phyloP scores from a whole-genome alignment of 2,329 filamentous ascomycete genomes.

The Nothopassalora personata region DNA sequence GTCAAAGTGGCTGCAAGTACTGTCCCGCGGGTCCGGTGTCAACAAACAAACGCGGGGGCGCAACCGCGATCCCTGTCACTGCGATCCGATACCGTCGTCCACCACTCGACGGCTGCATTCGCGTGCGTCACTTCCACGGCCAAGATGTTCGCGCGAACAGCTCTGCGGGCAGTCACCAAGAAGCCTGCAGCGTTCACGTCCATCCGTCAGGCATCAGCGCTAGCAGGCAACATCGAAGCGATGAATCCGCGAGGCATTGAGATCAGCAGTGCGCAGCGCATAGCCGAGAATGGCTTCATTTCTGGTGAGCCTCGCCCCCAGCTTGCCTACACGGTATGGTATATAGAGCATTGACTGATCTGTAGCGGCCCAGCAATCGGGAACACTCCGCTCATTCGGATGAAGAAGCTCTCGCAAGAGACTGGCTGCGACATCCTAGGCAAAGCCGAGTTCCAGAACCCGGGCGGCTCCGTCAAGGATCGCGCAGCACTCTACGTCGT shows the following conservation, averaged over 20 bases:
- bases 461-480: conserved; percentile 93
- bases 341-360: conserved; percentile 22
- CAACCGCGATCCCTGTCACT: neutral
- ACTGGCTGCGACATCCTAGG: conserved; percentile 92
- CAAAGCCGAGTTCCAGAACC: conserved; percentile 99
- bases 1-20: neutral
- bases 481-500: conserved; percentile 92
- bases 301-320: conserved; percentile 57
- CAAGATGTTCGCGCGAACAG: conserved; percentile 19
- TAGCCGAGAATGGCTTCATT: conserved; percentile 67
- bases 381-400: conserved; percentile 88
- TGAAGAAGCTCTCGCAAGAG: conserved; percentile 80
- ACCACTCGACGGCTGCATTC: neutral
- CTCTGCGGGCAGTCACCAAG: conserved; percentile 22
- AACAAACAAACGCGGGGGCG: neutral
- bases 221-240: conserved; percentile 21
- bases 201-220: conserved; percentile 24
- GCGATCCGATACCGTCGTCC: neutral
- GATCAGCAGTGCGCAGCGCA: conserved; percentile 73
- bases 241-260: conserved; percentile 49
- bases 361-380: conserved; percentile 67
- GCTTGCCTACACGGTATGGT: neutral
- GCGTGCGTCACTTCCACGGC: conserved; percentile 1
- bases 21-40: neutral
- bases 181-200: conserved; percentile 18